Evolutionary conservation across 1,139 yeast genomes (phyloP).

Genomic region (Blastobotrys capitulatus): DNA sequence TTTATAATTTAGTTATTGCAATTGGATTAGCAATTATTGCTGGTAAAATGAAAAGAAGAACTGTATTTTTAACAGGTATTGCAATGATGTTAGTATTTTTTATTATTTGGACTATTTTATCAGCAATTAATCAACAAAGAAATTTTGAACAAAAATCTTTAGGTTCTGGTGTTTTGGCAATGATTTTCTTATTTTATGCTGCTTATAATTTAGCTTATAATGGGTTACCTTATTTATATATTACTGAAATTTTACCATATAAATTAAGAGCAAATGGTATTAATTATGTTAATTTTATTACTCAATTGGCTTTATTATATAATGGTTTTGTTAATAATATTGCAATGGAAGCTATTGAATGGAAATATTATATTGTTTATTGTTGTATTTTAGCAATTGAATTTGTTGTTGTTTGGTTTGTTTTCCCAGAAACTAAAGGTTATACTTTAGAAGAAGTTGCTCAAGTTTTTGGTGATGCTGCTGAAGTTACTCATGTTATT

Average conservation of each 20-base stretch:
- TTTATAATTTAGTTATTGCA: conserved; percentile 16
- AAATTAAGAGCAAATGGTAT: conserved; percentile 36
- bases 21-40: conserved; percentile 13
- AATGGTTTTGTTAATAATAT: conserved; percentile 52
- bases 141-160: conserved; percentile 19
- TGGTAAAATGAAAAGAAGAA: conserved; percentile 25
- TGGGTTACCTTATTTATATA: conserved; percentile 32
- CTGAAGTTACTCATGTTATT: conserved; percentile 1
- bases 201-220: conserved; percentile 20
- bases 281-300: conserved; percentile 22
- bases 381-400: conserved; percentile 14
- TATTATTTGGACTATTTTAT: conserved; percentile 26
- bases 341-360: conserved; percentile 53
- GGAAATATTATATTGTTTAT: conserved; percentile 53
- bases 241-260: conserved; percentile 40
- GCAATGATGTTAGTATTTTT: conserved; percentile 16
- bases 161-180: conserved; percentile 24
- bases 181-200: conserved; percentile 23
- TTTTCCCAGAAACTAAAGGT: conserved; percentile 89
- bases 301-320: conserved; percentile 28
- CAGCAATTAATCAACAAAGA: conserved; percentile 22
- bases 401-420: conserved; percentile 52
- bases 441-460: conserved; percentile 80
- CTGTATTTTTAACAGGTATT: conserved; percentile 32
- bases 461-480: conserved; percentile 12